phyloP scores from a whole-genome alignment of 1,139 yeast species.

The Suzukiozyma palmioleophila region DNA sequence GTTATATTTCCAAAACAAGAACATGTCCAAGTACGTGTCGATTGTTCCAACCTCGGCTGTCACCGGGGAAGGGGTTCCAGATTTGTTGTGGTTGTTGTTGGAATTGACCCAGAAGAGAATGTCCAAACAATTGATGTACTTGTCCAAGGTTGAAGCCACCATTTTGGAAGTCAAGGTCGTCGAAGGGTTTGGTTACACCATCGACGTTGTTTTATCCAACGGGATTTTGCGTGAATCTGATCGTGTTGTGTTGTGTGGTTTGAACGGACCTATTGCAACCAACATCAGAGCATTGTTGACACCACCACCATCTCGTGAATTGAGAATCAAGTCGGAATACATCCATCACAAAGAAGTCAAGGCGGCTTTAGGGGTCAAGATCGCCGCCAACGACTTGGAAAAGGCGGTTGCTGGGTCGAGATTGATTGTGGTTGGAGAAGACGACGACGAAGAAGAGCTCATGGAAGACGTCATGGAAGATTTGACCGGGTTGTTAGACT shows the following conservation, averaged over 20 bases:
- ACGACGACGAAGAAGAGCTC: conserved; percentile 94
- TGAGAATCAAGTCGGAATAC: conserved; percentile 92
- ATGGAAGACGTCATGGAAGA: conserved; percentile 99
- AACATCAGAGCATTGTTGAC: conserved; percentile 92
- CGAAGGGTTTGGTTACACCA: conserved; percentile 98
- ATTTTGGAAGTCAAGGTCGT: conserved; percentile 96
- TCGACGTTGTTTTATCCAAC: conserved; percentile 93
- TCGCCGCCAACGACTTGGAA: conserved; percentile 95
- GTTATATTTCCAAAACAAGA: conserved; percentile 90
- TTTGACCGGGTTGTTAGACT: conserved; percentile 87
- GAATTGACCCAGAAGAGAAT: conserved; percentile 97
- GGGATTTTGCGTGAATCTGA: conserved; percentile 96
- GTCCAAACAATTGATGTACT: conserved; percentile 97
- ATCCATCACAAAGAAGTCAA: conserved; percentile 95
- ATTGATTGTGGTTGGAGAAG: conserved; percentile 90
- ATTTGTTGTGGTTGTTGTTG: conserved; percentile 89
- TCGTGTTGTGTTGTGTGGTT: conserved; percentile 91
- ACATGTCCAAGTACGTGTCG: conserved; percentile 88
- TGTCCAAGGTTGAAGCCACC: conserved; percentile 91
- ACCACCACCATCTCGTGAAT: conserved; percentile 95
- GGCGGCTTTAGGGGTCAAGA: conserved; percentile 98
- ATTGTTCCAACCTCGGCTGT: conserved; percentile 98
- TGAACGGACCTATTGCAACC: conserved; percentile 98
- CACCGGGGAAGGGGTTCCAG: conserved; percentile 99
- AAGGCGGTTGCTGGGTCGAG: conserved; percentile 99